These are phyloP conservation scores for Chytriomyces sp. DNA, from an alignment of 192 early-diverging fungal species.

Conservation along the genomic window DNA sequence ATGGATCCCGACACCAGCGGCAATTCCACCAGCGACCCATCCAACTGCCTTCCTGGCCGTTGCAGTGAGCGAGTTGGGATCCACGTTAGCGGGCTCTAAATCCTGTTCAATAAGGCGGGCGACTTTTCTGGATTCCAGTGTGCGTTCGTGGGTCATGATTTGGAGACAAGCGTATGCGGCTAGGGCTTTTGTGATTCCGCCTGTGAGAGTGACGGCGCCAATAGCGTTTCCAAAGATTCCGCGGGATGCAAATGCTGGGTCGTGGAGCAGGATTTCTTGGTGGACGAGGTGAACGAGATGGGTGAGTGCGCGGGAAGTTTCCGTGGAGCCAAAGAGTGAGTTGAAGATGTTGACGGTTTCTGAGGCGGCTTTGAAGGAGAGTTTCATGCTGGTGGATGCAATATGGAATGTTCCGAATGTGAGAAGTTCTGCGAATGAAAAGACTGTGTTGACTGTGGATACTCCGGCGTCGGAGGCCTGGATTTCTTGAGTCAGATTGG, in stretches of 20 bases:
- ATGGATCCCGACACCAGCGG: slow-evolving; percentile 21
- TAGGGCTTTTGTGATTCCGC: slow-evolving; percentile 81
- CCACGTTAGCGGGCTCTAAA: not conserved
- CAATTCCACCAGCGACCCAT: slow-evolving; percentile 10
- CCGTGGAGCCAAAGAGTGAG: slow-evolving; percentile 91
- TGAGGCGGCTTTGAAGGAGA: slow-evolving; percentile 71
- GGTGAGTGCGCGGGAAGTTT: slow-evolving; percentile 87
- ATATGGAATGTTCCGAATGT: slow-evolving; percentile 78
- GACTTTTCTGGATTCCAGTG: slow-evolving; percentile 48
- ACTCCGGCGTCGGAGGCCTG: slow-evolving; percentile 22
- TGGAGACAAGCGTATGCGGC: slow-evolving; percentile 84
- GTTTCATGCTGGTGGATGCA: slow-evolving; percentile 68
- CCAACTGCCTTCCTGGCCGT: slow-evolving; percentile 3
- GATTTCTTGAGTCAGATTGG: not conserved
- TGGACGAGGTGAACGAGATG: slow-evolving; percentile 81
- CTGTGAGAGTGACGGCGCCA: slow-evolving; percentile 70
- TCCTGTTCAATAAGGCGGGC: slow-evolving; percentile 43
- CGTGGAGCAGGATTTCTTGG: slow-evolving; percentile 67
- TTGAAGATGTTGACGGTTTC: slow-evolving; percentile 88
- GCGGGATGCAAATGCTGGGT: slow-evolving; percentile 11
- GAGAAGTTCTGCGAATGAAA: slow-evolving; percentile 76
- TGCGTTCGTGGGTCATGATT: slow-evolving; percentile 73
- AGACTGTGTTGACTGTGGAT: slow-evolving; percentile 59
- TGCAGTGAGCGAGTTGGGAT: not conserved
- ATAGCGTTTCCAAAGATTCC: slow-evolving; percentile 51